Percentiles rank a stretch among this genome's conserved stretches.
Conservation (phyloP, 2,329 filamentous ascomycete species). For the Penicillium sp. region DNA sequence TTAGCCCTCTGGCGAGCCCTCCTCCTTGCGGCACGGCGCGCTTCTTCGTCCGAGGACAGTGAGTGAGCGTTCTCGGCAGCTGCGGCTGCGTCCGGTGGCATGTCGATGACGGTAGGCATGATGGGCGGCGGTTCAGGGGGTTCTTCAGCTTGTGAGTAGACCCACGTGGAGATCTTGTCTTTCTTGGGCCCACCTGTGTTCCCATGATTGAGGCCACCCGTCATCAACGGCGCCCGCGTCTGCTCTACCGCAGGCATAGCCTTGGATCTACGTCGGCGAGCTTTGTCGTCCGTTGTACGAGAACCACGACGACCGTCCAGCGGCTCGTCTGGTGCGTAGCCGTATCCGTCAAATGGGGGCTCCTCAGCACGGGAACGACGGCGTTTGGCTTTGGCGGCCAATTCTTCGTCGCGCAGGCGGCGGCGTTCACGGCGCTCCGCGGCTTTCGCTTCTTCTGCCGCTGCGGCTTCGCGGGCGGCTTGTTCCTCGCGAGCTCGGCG, state of each 20-base stretch:
- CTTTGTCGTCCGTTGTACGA: slow-evolving; percentile 41
- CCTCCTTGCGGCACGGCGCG: slow-evolving; percentile 43
- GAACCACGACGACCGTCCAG: slow-evolving; percentile 35
- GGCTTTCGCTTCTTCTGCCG: slow-evolving; percentile 42
- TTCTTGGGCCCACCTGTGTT: slow-evolving; percentile 25
- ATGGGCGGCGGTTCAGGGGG: slow-evolving; percentile 53
- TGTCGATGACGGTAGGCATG: slow-evolving; percentile 51
- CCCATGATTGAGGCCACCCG: slow-evolving; percentile 37
- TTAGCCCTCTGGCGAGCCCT: slow-evolving; percentile 45
- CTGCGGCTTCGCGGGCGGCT: slow-evolving; percentile 40
- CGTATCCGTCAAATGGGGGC: slow-evolving; percentile 32
- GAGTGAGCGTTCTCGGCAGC: slow-evolving; percentile 40
- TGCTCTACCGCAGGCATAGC: slow-evolving; percentile 28
- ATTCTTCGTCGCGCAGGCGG: slow-evolving; percentile 41
- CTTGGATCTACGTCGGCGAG: slow-evolving; percentile 43
- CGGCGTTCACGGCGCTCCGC: slow-evolving; percentile 48
- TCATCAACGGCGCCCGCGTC: slow-evolving; percentile 35
- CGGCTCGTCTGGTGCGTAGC: slow-evolving; percentile 34
- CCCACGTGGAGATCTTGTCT: slow-evolving; percentile 56
- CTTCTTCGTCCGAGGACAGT: slow-evolving; percentile 50
- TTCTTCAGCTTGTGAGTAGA: slow-evolving; percentile 52
- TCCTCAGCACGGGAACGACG: slow-evolving; percentile 39
- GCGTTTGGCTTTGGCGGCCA: slow-evolving; percentile 37
- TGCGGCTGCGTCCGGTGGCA: slow-evolving; percentile 38
- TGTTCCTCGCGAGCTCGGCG: slow-evolving; percentile 51